Evolutionary conservation across 305 asterid species (phyloP), one percentile per base, ranked within the genome.

Genomic region (Fraxinus platypoda): DNA sequence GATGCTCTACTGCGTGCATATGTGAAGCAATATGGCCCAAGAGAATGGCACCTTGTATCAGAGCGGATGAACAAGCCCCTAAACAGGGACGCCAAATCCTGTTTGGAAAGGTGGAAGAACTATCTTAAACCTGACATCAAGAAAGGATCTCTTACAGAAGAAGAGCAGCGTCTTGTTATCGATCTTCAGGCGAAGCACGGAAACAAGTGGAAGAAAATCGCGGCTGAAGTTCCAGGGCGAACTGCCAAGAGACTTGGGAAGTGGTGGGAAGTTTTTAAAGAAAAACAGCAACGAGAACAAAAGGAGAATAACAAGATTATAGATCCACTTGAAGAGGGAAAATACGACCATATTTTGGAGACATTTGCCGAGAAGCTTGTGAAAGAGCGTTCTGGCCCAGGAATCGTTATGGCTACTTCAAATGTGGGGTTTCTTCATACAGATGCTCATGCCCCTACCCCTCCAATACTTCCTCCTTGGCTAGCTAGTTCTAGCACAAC

Each of bases 231-330:
- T 23, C 80, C 80, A 3, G 80, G 80, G 5, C 43, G 80, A 30
- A 77, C 80, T 13, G 80, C 80, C 26, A 77, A 77, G 71, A 46
- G 80, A n/a, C 41, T 77, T 0, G 80, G 72, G 3, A 76, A 76
- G 71, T 76, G 80, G 80, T 76, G 80, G 80, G 71, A 77, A 54
- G 72, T 77, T 30, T 77, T 77, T 28, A 77, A 77, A 5, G 80
- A 77, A 35, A 77, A 77, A 64, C 43, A 77, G 46, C 80, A 77
- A 57, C 12, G 72, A 64, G 72, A 64, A 25, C 72, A 8, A 1
- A 62, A 62, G 72, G 72, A 64, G 72, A 64, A 64, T 15, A 64
- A 64, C n/a, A 64, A 64, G 72, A 23, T 25, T 11, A 64, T 64
- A 2, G 72, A 25, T 64, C 72, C 72, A 2, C 30, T 64, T 0